phyloP scores from a whole-genome alignment of 2,329 filamentous ascomycete genomes.

The Ophiognomonia clavigignenti-juglandacearum region DNA sequence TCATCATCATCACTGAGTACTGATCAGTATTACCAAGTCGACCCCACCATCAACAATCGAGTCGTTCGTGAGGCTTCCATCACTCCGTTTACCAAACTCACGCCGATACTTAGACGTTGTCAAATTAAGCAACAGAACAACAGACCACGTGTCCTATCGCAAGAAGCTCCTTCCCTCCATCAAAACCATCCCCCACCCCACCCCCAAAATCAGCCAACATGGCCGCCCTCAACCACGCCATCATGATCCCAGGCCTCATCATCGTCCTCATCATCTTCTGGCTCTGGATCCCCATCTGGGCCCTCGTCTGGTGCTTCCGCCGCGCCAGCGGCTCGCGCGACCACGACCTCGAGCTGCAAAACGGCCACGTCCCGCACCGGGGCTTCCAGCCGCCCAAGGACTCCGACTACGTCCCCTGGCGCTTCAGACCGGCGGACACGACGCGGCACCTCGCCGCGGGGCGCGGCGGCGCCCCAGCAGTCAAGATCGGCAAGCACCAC shows the following conservation, averaged over 20 bases:
- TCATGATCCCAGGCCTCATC: conserved; percentile 3
- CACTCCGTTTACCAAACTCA: too few species aligned
- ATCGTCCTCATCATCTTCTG: conserved; percentile 1
- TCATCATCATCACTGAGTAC: too few species aligned
- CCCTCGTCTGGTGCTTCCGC: background rate
- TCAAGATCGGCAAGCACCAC: background rate
- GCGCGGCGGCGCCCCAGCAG: background rate
- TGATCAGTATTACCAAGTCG: too few species aligned
- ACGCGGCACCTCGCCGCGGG: too few species aligned
- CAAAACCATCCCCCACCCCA: background rate
- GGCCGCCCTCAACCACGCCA: background rate
- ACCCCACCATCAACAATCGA: too few species aligned
- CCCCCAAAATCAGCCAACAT: background rate
- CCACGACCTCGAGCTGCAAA: background rate
- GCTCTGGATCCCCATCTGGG: background rate
- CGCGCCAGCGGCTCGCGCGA: background rate
- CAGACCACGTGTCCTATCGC: too few species aligned
- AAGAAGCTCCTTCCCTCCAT: background rate
- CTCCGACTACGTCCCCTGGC: background rate
- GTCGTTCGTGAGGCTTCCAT: too few species aligned
- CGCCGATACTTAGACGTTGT: too few species aligned
- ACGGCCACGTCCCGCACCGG: background rate
- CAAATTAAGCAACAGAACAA: too few species aligned
- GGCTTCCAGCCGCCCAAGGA: background rate
- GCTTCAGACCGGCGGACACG: too few species aligned